phyloP scores from a whole-genome alignment of 75 land plant species.

The Sequoiadendron giganteum region DNA sequence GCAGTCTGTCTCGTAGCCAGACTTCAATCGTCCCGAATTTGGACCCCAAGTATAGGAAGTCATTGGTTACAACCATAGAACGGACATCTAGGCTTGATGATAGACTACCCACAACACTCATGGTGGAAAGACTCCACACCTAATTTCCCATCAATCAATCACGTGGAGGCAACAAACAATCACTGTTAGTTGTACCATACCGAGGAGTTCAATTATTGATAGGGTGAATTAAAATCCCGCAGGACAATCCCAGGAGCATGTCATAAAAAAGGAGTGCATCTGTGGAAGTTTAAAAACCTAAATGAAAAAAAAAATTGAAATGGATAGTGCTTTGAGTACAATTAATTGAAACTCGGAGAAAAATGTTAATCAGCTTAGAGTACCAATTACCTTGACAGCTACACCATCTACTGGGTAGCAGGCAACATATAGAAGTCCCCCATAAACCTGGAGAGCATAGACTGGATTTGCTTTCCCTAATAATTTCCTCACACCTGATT shows the following conservation, averaged over 20 bases:
- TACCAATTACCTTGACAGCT: constrained; percentile 44
- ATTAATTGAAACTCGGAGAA: background rate
- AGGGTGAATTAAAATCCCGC: too few relatives aligned
- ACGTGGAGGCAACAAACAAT: background rate
- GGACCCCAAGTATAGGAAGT: constrained; percentile 56
- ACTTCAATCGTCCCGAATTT: constrained; percentile 51
- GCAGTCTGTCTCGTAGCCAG: constrained; percentile 44
- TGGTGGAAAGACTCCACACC: constrained; percentile 49
- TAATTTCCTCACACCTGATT: constrained; percentile 47
- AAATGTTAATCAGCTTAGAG: background rate
- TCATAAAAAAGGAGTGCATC: too few relatives aligned
- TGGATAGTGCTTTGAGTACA: background rate
- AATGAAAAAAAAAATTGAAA: background rate
- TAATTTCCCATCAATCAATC: constrained; percentile 17
- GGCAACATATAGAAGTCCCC: constrained; percentile 42
- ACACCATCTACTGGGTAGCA: constrained; percentile 53
- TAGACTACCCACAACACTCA: constrained; percentile 28
- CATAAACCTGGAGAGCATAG: constrained; percentile 36
- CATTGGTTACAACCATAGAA: constrained; percentile 36
- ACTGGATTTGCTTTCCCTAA: constrained; percentile 50
- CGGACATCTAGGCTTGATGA: constrained; percentile 45
- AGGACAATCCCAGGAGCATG: too few relatives aligned
- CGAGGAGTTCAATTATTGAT: background rate
- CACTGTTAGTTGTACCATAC: background rate
- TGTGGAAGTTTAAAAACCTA: too few relatives aligned